Base-by-base conservation (phyloP, 306 rosid genomes). In the Amphicarpaea edgeworthii region DNA sequence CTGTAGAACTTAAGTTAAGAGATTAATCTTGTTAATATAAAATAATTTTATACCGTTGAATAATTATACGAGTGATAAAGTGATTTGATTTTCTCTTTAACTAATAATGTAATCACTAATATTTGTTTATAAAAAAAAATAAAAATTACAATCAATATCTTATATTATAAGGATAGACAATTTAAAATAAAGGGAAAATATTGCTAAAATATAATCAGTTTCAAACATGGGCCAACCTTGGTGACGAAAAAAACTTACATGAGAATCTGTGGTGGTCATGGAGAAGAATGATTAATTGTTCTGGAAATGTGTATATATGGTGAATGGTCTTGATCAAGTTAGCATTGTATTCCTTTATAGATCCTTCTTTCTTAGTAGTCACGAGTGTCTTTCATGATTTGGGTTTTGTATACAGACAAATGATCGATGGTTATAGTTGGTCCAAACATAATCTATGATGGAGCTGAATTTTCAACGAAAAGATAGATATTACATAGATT, bases 1-100 rank as follows among this genome's bases (percentile, higher is more conserved):
- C 92, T 91, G 84, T 76, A 41, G 60, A 46, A 30, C 3, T 30
- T 24, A 47, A 5, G 46, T 24, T 24, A 24, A 24, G 1, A 24
- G 1, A 24, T 24, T 24, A 1, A 24, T 24, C 28, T 24, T 24
- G 3, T 24, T n/a, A n/a, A n/a, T n/a, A n/a, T n/a, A n/a, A n/a
- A n/a, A n/a, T n/a, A n/a, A n/a, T n/a, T n/a, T n/a, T n/a, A n/a
- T 24, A 24, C 3, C 28, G 3, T n/a, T n/a, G n/a, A 24, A 24
- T 24, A 24, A 24, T 24, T n/a, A n/a, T n/a, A n/a, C n/a, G n/a
- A n/a, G n/a, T n/a, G n/a, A n/a, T n/a, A n/a, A n/a, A n/a, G n/a
- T n/a, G n/a, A n/a, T n/a, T n/a, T n/a, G n/a, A n/a, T n/a, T n/a
- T n/a, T n/a, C n/a, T n/a, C n/a, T n/a, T n/a, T n/a, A n/a, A n/a